phyloP scores from a whole-genome alignment of 495 filamentous ascomycete species.

The Acidomyces sp. region DNA sequence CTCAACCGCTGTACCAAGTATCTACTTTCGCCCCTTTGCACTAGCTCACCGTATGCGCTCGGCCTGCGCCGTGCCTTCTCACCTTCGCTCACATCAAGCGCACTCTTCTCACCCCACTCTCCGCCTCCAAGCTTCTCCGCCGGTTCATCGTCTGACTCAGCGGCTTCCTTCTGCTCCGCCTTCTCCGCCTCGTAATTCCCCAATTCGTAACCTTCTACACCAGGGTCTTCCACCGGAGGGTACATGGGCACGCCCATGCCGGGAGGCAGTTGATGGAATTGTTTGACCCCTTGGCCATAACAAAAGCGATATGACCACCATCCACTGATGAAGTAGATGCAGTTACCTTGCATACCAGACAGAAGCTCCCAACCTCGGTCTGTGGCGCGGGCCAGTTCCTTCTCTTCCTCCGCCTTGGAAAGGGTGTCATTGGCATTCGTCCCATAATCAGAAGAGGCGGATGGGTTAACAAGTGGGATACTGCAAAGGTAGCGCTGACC shows the following conservation, averaged over 20 bases:
- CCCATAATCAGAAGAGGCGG: slow-evolving; percentile 31
- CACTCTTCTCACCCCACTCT: slow-evolving; percentile 22
- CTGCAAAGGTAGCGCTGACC: slow-evolving; percentile 68
- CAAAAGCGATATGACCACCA: slow-evolving; percentile 99
- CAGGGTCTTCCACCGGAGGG: slow-evolving; percentile 60
- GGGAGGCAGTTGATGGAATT: slow-evolving; percentile 75
- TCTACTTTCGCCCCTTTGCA: slow-evolving; percentile 59
- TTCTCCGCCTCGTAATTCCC: slow-evolving; percentile 39
- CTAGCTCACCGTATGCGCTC: slow-evolving; percentile 21
- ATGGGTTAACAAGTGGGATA: slow-evolving; percentile 52
- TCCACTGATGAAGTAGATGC: slow-evolving; percentile 79
- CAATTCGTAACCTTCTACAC: slow-evolving; percentile 66
- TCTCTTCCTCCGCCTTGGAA: slow-evolving; percentile 56
- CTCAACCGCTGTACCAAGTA: slow-evolving; percentile 83
- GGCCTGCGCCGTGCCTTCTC: slow-evolving; percentile 24
- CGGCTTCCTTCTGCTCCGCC: slow-evolving; percentile 2
- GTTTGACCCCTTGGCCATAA: slow-evolving; percentile 73
- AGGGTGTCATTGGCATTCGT: slow-evolving; percentile 41
- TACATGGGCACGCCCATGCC: slow-evolving; percentile 51
- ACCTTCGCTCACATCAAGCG: slow-evolving; percentile 26
- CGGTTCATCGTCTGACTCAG: slow-evolving; percentile 20
- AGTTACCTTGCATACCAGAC: slow-evolving; percentile 68
- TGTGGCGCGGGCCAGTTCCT: slow-evolving; percentile 72
- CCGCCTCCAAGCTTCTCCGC: slow-evolving; percentile 29
- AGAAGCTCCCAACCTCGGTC: slow-evolving; percentile 84